Conservation (phyloP, 163 green algal genomes). For the Smithsoniella earleae region DNA sequence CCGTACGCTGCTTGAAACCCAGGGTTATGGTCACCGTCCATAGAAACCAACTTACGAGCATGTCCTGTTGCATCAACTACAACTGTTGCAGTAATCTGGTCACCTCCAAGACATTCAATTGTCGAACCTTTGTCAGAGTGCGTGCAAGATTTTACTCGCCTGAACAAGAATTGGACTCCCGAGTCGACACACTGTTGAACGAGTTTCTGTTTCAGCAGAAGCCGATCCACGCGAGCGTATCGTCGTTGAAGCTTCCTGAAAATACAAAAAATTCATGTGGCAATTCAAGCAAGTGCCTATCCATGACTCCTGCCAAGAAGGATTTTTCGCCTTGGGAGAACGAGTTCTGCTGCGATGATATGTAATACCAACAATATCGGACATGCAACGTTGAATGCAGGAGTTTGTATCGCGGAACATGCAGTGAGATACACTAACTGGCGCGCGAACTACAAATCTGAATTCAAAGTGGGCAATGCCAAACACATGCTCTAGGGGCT, state of each 20-base stretch:
- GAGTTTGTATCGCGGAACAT: too few relatives aligned
- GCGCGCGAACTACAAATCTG: too few relatives aligned
- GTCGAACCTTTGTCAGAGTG: slow-evolving; percentile 50
- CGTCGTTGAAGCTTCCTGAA: slow-evolving; percentile 66
- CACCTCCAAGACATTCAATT: slow-evolving; percentile 46
- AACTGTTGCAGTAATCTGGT: slow-evolving; percentile 44
- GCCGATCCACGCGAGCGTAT: slow-evolving; percentile 82
- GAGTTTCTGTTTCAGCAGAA: slow-evolving; percentile 79
- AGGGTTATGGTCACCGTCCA: slow-evolving; percentile 78
- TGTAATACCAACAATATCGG: too few relatives aligned
- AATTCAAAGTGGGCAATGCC: too few relatives aligned
- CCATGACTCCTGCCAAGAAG: too few relatives aligned
- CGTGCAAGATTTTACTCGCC: slow-evolving; percentile 50
- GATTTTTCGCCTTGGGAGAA: too few relatives aligned
- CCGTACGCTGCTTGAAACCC: slow-evolving; percentile 77
- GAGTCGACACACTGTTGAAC: slow-evolving; percentile 62
- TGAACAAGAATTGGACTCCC: slow-evolving; percentile 64
- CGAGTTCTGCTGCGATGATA: too few relatives aligned
- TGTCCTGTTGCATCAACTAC: slow-evolving; percentile 82
- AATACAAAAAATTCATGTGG: too few relatives aligned
- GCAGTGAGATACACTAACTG: too few relatives aligned
- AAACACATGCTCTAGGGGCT: too few relatives aligned
- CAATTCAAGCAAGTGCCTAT: too few relatives aligned
- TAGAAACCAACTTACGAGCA: slow-evolving; percentile 73
- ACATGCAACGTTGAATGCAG: too few relatives aligned